Base-by-base conservation (phyloP, 768 basidiomycete genomes). In the Lactarius trivialis region DNA sequence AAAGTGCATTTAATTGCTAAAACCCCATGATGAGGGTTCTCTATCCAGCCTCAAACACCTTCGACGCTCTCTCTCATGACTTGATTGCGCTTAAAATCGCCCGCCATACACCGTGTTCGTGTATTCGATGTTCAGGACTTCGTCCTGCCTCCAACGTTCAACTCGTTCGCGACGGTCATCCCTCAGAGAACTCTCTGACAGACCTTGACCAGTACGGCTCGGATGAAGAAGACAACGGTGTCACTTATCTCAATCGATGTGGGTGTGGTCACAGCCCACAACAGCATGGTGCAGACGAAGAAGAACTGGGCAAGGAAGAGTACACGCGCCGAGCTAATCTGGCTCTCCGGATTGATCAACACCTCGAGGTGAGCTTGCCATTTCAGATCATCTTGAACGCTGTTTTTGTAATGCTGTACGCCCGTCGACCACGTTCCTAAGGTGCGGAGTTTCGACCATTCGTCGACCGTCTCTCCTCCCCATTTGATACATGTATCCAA, bases 321-420 rank as follows among this genome's bases (percentile, higher is more conserved):
- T 86, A 87, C 72, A 72, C 76, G n/a, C 81, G 93, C 43, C 80
- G 89, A 71, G 83, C 80, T 48, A 85, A 84, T 60, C 82, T 90
- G 12, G 92, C 91, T 3, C 82, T 86, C 56, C 82, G 88, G 60
- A 79, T 94, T 56, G 93, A 95, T 70, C 90, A 93, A 72, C 71
- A 89, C 58, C 75, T 94, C 52, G 82, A 92, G 81, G 93, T 91
- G 65, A 66, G 85, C 69, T 52, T 60, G 57, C 58, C 65, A 32
- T 49, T 63, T 50, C 48, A 19, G 49, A 52, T 52, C 21, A 52
- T 4, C 26, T 15, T 37, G 41, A 51, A 33, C 33, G 28, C 36
- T 50, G 19, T 53, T 63, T 30, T 48, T 56, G 57, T 65, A 52
- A 60, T 54, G 26, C 33, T 34, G 24, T 24, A 26, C 45, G 12